Evolutionary conservation across 495 filamentous ascomycete genomes (phyloP).

Genomic region (Aspergillus bertholletiae): DNA sequence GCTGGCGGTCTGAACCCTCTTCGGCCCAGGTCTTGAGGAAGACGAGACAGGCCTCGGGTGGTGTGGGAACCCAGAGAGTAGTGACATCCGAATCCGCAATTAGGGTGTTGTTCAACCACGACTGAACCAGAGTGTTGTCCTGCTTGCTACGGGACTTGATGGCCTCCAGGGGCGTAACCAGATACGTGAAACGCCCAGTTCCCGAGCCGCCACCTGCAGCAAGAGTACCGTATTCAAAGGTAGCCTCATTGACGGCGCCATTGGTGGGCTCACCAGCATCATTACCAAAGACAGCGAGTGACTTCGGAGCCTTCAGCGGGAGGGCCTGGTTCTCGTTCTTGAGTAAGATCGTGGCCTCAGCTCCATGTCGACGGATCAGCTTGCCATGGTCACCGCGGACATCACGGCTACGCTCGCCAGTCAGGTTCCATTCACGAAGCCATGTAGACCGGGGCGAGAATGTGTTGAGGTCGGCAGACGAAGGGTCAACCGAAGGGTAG

Average conservation of each 20-base stretch:
- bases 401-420: constrained; percentile 41
- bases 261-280: constrained; percentile 55
- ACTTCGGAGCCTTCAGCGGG: constrained; percentile 48
- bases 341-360: constrained; percentile 56
- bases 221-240: constrained; percentile 54
- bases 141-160: constrained; percentile 53
- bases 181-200: constrained; percentile 45
- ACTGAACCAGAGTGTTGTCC: constrained; percentile 41
- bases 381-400: constrained; percentile 51
- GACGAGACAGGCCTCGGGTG: constrained; percentile 56
- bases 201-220: constrained; percentile 59
- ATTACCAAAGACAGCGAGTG: constrained; percentile 56
- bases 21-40: constrained; percentile 54
- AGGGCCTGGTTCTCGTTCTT: constrained; percentile 57
- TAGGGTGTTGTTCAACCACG: constrained; percentile 34
- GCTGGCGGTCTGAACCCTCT: constrained; percentile 53
- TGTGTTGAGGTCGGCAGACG: constrained; percentile 56
- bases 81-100: constrained; percentile 43
- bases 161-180: constrained; percentile 56
- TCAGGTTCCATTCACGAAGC: constrained; percentile 51
- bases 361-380: constrained; percentile 54
- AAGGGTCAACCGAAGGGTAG: constrained; percentile 38
- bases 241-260: constrained; percentile 36
- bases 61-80: constrained; percentile 26
- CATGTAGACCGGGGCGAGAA: constrained; percentile 57